Evolutionary conservation across 2,329 filamentous ascomycete species (phyloP), one percentile per base, ranked within the genome.

Genomic region (Didymella pomorum): DNA sequence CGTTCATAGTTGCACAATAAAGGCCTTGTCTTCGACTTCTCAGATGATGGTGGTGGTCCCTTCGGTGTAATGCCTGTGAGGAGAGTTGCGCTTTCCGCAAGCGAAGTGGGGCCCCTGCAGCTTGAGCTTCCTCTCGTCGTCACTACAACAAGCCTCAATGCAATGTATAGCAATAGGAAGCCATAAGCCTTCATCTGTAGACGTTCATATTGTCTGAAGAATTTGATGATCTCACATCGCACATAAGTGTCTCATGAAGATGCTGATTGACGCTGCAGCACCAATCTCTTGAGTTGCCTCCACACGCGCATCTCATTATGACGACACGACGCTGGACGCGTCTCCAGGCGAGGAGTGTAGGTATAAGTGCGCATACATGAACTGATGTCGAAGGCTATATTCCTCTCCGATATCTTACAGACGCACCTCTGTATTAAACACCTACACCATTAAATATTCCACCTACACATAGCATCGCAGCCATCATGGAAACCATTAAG

Each of bases 301-400:
- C 20, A 44, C 26, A 52, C 37, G 28, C 20, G 35, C 45, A 44
- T 53, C 45, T 53, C 56, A 58, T 58, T 18, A 58, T 58, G 56
- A 58, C 56, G 56, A 58, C 56, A 58, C 43, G 49, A 58, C 45
- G 28, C 56, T 58, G 23, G 25, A 50, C 50, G 45, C 33, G 41
- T 41, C 39, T 18, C 44, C 25, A 44, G 50, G 50, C 37, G 39
- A 16, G 4, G 48, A 16, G 26, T 26, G 35, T 29, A 37, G 18
- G 46, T 56, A 51, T 48, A 35, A 35, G 16, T 35, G 31, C 31
- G 31, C 31, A 35, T 4, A n/a, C 14, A 35, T 35, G 14, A 8
- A 35, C 31, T 35, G 14, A 35, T 8, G 4, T n/a, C 14, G 6
- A 16, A 14, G 14, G 12, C 12, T 6, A 3, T 31, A 31, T 8